Evolutionary conservation across 208 protist species (phyloP), one percentile per base, ranked within the genome.

Genomic region (Tritrichomonas musculus): DNA sequence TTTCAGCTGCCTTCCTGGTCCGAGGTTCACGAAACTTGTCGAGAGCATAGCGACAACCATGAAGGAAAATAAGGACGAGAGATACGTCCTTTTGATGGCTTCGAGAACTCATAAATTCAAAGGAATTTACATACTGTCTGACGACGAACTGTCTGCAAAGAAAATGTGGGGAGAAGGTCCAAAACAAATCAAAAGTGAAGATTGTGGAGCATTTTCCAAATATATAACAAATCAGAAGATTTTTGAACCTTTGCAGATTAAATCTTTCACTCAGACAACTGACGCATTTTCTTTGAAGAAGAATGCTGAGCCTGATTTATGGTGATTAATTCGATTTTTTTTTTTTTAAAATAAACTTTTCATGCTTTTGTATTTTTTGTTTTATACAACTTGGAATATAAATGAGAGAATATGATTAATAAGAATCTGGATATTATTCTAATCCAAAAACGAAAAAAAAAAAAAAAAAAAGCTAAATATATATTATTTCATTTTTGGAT

Each of bases 51-150:
- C 41, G 14, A 82, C 33, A 41, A 44, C 49, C 49, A 9, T 82
- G 30, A 4, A 82, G 4, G 73, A 82, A 47, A 50, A 50, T 39
- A 50, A 14, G 5, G 41, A 50, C 2, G 73, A 82, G 41, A 44
- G 73, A 41, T 47, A 50, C 17, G 11, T 82, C 9, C 33, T 82
- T 30, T 41, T 82, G 27, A 82, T 82, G 73, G 33, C 73, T n/a
- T 82, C 73, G 25, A 82, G 73, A 82, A 82, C 73, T 49, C 33
- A 47, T 20, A 82, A 82, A 50, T 82, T n/a, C 22, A 82, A 82
- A 50, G 73, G 73, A 30, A 50, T 82, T 30, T 82, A 82, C 20
- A 50, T 82, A 0, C 20, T 82, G 13, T 22, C 17, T 5, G 17
- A 17, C 17, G 17, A 49, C 8, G 25, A 82, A 30, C 8, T 30